Conservation (phyloP, 2,329 filamentous ascomycete species). For the Microsporum ferrugineum region DNA sequence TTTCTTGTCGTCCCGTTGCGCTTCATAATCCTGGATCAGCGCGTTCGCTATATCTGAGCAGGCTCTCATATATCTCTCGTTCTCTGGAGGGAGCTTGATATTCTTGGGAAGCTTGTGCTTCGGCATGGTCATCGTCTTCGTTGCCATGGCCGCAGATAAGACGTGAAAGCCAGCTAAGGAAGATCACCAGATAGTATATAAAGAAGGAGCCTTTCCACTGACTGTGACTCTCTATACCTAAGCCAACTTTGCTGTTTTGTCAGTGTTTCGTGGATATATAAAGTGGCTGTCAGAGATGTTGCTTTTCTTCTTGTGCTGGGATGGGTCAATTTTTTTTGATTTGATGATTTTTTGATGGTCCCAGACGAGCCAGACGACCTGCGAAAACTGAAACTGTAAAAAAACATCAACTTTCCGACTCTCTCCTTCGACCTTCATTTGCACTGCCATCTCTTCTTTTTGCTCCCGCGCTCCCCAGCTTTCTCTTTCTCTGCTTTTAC, state of each 20-base stretch:
- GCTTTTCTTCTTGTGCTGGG: neutral
- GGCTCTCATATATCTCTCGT: conserved; percentile 83
- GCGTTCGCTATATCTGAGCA: conserved; percentile 92
- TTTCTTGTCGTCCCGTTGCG: conserved; percentile 59
- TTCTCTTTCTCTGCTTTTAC: conserved; percentile 13
- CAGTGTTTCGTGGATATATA: neutral
- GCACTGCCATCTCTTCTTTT: conserved; percentile 4
- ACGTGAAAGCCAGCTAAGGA: neutral
- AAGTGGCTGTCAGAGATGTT: neutral
- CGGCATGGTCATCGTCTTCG: conserved; percentile 43
- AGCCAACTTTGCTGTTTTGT: neutral
- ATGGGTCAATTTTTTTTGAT: neutral
- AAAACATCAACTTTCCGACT: neutral
- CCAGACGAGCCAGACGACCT: neutral
- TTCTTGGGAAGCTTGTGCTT: conserved; percentile 50
- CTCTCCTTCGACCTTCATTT: neutral
- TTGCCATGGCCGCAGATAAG: conserved; percentile 42
- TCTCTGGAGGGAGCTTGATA: conserved; percentile 70
- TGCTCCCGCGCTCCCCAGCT: neutral
- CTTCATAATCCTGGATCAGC: conserved; percentile 88
- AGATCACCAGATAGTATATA: too few species aligned
- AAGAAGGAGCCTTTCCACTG: too few species aligned
- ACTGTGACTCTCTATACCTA: neutral
- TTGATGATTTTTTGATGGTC: too few species aligned
- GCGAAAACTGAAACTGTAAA: conserved; percentile 1